These are phyloP conservation scores for Perilla frutescens DNA, from an alignment of 257 asterid genomes.

Conservation along the genomic window DNA sequence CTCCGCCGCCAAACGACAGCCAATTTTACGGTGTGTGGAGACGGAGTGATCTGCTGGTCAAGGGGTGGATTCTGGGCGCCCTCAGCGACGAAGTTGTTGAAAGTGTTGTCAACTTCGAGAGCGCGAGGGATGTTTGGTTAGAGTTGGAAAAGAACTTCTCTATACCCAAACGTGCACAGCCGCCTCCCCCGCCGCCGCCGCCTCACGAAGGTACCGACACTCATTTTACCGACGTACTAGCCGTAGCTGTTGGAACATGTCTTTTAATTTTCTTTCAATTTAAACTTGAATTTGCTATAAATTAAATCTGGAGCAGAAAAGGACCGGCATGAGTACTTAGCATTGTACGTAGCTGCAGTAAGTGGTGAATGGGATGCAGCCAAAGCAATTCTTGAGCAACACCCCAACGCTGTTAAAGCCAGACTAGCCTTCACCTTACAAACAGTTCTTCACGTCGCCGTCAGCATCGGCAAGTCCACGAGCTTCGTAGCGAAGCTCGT, in stretches of 20 bases:
- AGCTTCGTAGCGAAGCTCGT: not conserved
- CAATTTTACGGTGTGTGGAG: not conserved
- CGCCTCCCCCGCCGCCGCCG: too few relatives aligned
- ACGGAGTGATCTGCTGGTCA: not conserved
- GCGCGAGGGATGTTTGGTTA: not conserved
- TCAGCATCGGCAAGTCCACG: not conserved
- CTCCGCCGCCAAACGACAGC: not conserved
- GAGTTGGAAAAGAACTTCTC: not conserved
- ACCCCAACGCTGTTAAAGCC: not conserved
- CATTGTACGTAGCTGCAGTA: too few relatives aligned
- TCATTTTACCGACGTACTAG: too few relatives aligned
- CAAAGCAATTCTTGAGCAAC: not conserved
- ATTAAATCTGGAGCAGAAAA: too few relatives aligned
- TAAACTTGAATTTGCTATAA: too few relatives aligned
- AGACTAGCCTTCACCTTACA: not conserved
- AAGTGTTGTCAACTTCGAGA: not conserved
- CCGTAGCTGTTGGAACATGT: too few relatives aligned
- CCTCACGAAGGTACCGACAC: too few relatives aligned
- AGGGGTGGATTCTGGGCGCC: not conserved
- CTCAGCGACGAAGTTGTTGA: not conserved
- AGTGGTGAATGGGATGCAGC: too few relatives aligned
- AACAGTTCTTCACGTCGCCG: not conserved
- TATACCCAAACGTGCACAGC: not conserved
- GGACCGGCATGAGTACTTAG: too few relatives aligned
- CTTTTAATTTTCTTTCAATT: too few relatives aligned